phyloP scores from a whole-genome alignment of 495 filamentous ascomycete genomes.

The Lasiosphaeris hirsuta region DNA sequence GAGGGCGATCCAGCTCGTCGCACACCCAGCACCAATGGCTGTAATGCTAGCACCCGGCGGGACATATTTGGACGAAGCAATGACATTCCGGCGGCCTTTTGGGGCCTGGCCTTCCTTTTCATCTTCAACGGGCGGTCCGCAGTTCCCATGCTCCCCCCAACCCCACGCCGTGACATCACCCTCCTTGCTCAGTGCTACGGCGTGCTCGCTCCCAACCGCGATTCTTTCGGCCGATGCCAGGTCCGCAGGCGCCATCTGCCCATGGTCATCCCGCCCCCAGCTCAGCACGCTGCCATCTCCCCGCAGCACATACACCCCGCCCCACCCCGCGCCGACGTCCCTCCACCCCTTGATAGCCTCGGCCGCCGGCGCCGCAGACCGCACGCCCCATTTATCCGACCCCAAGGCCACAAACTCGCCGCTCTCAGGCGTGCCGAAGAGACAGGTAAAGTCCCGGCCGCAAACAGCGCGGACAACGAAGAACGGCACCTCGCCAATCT shows the following conservation, averaged over 20 bases:
- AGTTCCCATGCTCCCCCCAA: constrained; percentile 98
- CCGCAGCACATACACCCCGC: constrained; percentile 66
- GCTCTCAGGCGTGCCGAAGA: constrained; percentile 50
- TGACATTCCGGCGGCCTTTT: constrained; percentile 59
- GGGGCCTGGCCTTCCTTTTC: constrained; percentile 51
- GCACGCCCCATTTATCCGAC: constrained; percentile 65
- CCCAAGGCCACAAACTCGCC: constrained; percentile 63
- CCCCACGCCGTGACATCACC: constrained; percentile 74
- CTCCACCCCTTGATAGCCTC: constrained; percentile 46
- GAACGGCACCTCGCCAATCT: constrained; percentile 55
- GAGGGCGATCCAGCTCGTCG: constrained; percentile 76
- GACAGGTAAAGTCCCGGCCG: constrained; percentile 76
- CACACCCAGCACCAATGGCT: constrained; percentile 76
- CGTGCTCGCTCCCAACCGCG: constrained; percentile 86
- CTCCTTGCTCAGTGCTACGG: constrained; percentile 60
- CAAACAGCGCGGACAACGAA: constrained; percentile 61
- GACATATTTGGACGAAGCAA: constrained; percentile 51
- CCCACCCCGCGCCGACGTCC: constrained; percentile 73
- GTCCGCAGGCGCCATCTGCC: constrained; percentile 64
- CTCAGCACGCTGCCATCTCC: constrained; percentile 53
- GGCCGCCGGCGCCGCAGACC: constrained; percentile 37
- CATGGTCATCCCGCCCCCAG: constrained; percentile 81
- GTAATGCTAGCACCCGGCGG: constrained; percentile 43
- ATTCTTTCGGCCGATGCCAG: constrained; percentile 53
- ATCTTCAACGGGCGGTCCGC: constrained; percentile 64